Conservation (phyloP, 1,139 yeast species). For the Scheffersomyces illinoinensis region DNA sequence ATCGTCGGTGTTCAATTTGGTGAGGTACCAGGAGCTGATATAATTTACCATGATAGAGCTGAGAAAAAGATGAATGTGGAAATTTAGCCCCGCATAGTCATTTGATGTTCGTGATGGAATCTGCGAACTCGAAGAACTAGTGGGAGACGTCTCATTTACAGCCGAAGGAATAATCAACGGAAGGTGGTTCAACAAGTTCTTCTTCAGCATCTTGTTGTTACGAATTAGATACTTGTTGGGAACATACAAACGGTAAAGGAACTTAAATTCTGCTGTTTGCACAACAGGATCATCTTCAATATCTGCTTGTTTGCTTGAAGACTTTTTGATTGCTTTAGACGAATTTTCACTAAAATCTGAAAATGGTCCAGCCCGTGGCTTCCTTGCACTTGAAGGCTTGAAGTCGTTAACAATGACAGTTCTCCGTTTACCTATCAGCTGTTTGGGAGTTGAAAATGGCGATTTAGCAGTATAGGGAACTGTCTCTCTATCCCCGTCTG, state of each 20-base stretch:
- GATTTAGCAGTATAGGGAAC: neutral
- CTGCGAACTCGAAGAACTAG: neutral
- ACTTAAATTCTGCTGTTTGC: slow-evolving; percentile 29
- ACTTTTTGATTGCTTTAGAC: neutral
- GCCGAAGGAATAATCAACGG: slow-evolving; percentile 26
- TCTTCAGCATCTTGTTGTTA: slow-evolving; percentile 26
- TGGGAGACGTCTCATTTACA: slow-evolving; percentile 5
- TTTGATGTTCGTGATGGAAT: slow-evolving; percentile 5
- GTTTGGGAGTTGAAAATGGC: neutral
- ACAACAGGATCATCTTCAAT: neutral
- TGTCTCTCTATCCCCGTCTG: neutral
- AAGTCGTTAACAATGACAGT: neutral
- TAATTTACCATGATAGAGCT: slow-evolving; percentile 34
- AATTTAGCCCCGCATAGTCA: slow-evolving; percentile 23
- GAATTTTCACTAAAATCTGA: neutral
- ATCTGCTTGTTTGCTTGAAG: neutral
- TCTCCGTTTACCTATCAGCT: neutral
- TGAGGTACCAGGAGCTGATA: slow-evolving; percentile 42
- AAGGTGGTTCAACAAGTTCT: slow-evolving; percentile 27
- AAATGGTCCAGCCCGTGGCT: neutral
- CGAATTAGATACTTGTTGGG: slow-evolving; percentile 32
- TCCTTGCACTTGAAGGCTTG: neutral
- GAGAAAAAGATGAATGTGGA: slow-evolving; percentile 40
- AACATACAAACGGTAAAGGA: slow-evolving; percentile 35
- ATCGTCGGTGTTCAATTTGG: slow-evolving; percentile 41